Evolutionary conservation across 805 yeast species (phyloP).

Genomic region (Naumovozyma castellii): DNA sequence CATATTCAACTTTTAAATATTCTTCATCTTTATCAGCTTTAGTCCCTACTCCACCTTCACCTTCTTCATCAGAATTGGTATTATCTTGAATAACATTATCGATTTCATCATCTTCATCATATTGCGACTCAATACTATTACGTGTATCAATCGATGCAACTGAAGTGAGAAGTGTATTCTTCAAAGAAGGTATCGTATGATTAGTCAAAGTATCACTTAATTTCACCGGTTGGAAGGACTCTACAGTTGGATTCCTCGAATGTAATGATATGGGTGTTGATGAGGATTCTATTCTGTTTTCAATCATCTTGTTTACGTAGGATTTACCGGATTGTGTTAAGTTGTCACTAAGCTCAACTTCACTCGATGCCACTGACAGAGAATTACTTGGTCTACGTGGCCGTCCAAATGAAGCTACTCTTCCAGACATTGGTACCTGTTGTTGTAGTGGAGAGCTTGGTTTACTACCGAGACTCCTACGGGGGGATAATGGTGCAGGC

Average conservation of each 20-base stretch:
- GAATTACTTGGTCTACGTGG: slow-evolving; percentile 10
- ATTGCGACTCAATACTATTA: background rate
- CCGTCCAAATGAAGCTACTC: background rate
- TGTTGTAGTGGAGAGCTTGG: background rate
- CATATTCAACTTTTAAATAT: slow-evolving; percentile 28
- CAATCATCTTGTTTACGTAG: slow-evolving; percentile 24
- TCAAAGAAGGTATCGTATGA: background rate
- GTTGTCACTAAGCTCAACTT: slow-evolving; percentile 22
- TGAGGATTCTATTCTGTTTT: slow-evolving; percentile 16
- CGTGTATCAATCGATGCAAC: background rate
- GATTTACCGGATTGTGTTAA: slow-evolving; percentile 27
- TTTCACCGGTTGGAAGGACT: background rate
- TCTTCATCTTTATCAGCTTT: slow-evolving; percentile 22
- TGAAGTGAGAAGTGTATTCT: background rate
- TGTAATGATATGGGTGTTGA: slow-evolving; percentile 7
- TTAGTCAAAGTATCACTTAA: background rate
- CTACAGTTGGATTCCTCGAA: background rate
- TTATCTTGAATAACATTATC: slow-evolving; percentile 33
- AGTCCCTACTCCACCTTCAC: slow-evolving; percentile 20
- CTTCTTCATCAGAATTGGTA: slow-evolving; percentile 33
- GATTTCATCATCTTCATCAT: slow-evolving; percentile 30
- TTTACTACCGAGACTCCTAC: background rate
- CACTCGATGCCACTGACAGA: slow-evolving; percentile 19
- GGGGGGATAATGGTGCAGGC: background rate
- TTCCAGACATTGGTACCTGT: background rate